phyloP scores from a whole-genome alignment of 345 rosid genomes.

The Dipteronia dyeriana region DNA sequence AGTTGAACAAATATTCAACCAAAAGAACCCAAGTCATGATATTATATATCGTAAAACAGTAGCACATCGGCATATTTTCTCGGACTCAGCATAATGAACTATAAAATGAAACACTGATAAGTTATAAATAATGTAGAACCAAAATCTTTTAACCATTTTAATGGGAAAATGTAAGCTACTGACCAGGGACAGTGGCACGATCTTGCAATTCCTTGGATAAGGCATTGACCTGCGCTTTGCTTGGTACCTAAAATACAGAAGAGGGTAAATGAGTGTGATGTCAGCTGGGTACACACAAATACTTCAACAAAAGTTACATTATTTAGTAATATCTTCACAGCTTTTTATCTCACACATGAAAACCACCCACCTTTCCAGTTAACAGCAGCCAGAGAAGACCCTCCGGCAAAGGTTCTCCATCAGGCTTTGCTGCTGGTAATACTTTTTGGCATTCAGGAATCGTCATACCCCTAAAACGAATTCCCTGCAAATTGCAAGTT shows the following conservation, averaged over 20 bases:
- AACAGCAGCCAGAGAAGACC: slow-evolving; percentile 98
- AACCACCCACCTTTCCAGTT: slow-evolving; percentile 81
- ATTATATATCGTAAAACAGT: neutral
- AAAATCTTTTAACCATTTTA: neutral
- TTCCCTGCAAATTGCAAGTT: slow-evolving; percentile 57
- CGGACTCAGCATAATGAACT: neutral
- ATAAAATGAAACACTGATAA: neutral
- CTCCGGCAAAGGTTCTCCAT: slow-evolving; percentile 96
- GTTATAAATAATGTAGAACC: neutral
- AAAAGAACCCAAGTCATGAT: neutral
- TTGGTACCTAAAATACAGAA: slow-evolving; percentile 53
- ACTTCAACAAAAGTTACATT: neutral
- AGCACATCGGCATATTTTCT: neutral
- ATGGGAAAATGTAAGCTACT: slow-evolving; percentile 20
- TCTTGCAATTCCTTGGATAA: slow-evolving; percentile 72
- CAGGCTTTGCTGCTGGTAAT: slow-evolving; percentile 82
- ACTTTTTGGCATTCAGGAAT: slow-evolving; percentile 98
- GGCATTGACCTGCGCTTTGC: slow-evolving; percentile 85
- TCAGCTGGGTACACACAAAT: neutral
- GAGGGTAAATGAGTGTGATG: neutral
- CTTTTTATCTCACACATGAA: slow-evolving; percentile 12
- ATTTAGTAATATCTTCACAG: neutral
- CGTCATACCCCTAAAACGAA: slow-evolving; percentile 89
- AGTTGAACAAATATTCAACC: neutral
- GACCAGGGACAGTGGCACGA: slow-evolving; percentile 95